Evolutionary conservation across 495 filamentous ascomycete species (phyloP).

Genomic region (Neurospora tetraspora): DNA sequence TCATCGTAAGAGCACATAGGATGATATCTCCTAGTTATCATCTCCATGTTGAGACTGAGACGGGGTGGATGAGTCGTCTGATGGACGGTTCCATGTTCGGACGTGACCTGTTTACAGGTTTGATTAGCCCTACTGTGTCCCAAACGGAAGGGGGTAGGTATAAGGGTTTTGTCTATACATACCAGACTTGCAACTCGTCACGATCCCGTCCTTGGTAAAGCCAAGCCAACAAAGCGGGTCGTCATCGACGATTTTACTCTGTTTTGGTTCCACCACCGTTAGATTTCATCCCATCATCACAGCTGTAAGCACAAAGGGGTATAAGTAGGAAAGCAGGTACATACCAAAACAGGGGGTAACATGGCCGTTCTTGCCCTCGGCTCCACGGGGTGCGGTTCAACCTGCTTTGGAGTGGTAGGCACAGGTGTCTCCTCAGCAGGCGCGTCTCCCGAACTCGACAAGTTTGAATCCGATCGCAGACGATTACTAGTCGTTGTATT

Average conservation of each 20-base stretch:
- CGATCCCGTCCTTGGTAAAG: constrained; percentile 83
- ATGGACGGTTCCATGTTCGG: constrained; percentile 75
- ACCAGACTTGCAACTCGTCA: constrained; percentile 87
- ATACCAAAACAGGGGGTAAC: constrained; percentile 86
- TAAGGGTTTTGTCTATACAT: constrained; percentile 18
- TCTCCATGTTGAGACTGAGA: neutral
- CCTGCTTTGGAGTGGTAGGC: constrained; percentile 8
- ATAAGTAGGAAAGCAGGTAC: constrained; percentile 6
- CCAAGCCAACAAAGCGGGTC: constrained; percentile 83
- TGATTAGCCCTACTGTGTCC: constrained; percentile 4
- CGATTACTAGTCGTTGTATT: constrained; percentile 43
- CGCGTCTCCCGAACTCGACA: constrained; percentile 30
- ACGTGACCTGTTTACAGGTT: constrained; percentile 56
- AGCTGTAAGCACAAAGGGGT: neutral
- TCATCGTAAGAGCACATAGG: neutral
- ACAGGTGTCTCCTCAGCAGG: constrained; percentile 25
- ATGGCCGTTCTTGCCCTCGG: constrained; percentile 69
- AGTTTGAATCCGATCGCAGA: constrained; percentile 55
- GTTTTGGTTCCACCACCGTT: neutral
- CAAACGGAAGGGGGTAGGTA: neutral
- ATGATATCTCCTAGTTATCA: neutral
- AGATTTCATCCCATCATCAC: neutral
- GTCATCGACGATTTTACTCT: constrained; percentile 78
- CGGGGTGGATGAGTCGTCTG: constrained; percentile 16
- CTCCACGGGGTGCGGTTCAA: constrained; percentile 68